A percentile compares a stretch with the other conserved stretches of the same genome.
phyloP scores from a whole-genome alignment of 352 stramenopile species.

The Pythium periplocum region DNA sequence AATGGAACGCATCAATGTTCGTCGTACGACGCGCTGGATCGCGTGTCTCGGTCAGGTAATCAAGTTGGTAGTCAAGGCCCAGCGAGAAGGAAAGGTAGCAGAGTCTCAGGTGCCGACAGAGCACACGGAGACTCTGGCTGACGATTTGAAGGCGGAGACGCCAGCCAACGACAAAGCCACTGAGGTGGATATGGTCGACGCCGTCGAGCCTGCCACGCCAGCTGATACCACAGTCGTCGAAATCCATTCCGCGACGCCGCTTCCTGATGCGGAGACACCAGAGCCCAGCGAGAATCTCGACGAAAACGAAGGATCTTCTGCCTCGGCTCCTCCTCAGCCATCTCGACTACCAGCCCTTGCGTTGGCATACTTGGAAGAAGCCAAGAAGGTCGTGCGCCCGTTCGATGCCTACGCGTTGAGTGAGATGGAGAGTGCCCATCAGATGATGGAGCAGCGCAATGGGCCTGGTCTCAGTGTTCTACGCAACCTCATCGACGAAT shows the following conservation, averaged over 20 bases:
- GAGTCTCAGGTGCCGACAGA: background rate
- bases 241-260: too few relatives aligned
- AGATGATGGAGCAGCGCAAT: slow-evolving; percentile 49
- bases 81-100: background rate
- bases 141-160: background rate
- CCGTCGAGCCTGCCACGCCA: slow-evolving; percentile 6
- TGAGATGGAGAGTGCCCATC: slow-evolving; percentile 54
- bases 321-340: too few relatives aligned
- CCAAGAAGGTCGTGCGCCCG: slow-evolving; percentile 50
- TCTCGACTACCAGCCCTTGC: slow-evolving; percentile 1
- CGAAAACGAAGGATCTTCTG: too few relatives aligned
- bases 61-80: slow-evolving; percentile 28
- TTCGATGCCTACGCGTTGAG: slow-evolving; percentile 68
- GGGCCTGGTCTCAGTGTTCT: slow-evolving; percentile 63
- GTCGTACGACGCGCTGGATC: slow-evolving; percentile 69
- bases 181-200: background rate
- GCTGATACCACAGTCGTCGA: background rate
- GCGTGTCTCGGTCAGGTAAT: slow-evolving; percentile 66
- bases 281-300: too few relatives aligned
- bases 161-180: background rate
- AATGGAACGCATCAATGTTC: slow-evolving; percentile 78
- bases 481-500: slow-evolving; percentile 71
- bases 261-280: too few relatives aligned
- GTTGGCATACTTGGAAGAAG: slow-evolving; percentile 49
- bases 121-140: background rate